Conservation (phyloP, 306 rosid species). For the Astragalus glycyphyllos region DNA sequence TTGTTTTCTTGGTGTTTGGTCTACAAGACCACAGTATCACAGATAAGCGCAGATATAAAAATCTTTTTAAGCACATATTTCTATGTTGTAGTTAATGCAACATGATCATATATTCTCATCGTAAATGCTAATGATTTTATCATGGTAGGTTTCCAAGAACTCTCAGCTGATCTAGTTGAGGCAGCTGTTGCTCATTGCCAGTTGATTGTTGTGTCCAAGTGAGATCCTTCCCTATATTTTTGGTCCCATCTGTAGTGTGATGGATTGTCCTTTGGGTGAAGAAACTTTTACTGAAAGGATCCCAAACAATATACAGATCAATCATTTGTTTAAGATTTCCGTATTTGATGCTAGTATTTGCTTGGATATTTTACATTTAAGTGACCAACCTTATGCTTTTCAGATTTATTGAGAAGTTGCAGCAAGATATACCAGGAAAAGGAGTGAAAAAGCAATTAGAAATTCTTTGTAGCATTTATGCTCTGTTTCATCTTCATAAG, state of each 20-base stretch:
- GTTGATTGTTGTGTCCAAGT: constrained; percentile 91
- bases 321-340: constrained; percentile 15
- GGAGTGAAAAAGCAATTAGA: constrained; percentile 86
- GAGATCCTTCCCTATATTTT: constrained; percentile 48
- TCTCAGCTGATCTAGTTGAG: constrained; percentile 70
- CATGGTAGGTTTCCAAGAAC: constrained; percentile 79
- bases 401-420: constrained; percentile 90
- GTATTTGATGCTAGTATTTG: constrained; percentile 14
- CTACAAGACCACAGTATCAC: neutral
- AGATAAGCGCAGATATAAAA: neutral
- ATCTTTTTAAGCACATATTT: neutral
- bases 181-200: constrained; percentile 94
- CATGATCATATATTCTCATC: constrained; percentile 18
- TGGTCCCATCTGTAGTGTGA: constrained; percentile 11
- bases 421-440: constrained; percentile 85
- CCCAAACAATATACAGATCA: constrained; percentile 17
- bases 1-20: constrained; percentile 31
- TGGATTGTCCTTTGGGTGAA: constrained; percentile 1
- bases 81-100: constrained; percentile 4
- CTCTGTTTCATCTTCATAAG: constrained; percentile 74
- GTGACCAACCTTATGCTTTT: constrained; percentile 37
- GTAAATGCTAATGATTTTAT: constrained; percentile 21
- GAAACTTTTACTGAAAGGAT: constrained; percentile 1
- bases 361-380: constrained; percentile 23
- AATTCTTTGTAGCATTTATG: constrained; percentile 78